These are phyloP conservation scores for Ulmus americana DNA, from an alignment of 331 rosid genomes.

Conservation along the genomic window DNA sequence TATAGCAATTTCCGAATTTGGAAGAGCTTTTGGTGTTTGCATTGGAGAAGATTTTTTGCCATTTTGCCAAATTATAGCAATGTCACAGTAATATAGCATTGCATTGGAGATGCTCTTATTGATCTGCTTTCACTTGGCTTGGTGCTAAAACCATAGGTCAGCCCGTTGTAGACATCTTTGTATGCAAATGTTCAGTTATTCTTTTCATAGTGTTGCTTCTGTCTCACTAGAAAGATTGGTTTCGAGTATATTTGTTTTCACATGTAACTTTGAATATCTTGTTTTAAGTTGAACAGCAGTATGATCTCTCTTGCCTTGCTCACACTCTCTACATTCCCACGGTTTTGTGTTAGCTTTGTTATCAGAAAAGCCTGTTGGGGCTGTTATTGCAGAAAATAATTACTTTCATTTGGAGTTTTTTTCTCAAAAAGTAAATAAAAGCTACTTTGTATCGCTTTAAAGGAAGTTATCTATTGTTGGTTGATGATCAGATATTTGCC, in stretches of 20 bases:
- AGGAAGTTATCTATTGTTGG: neutral
- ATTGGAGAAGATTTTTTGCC: too few species aligned
- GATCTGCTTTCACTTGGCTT: neutral
- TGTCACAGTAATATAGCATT: too few species aligned
- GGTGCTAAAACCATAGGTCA: neutral
- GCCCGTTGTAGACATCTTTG: too few species aligned
- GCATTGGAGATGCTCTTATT: neutral
- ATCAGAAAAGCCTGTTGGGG: too few species aligned
- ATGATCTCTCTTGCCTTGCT: neutral
- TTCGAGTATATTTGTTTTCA: neutral
- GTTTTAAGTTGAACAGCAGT: neutral
- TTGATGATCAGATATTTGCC: neutral
- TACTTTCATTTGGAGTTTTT: too few species aligned
- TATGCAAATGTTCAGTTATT: too few species aligned
- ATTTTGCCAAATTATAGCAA: neutral
- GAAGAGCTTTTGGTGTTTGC: too few species aligned
- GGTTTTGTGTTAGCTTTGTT: too few species aligned
- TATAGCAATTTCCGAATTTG: too few species aligned
- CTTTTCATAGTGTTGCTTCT: too few species aligned
- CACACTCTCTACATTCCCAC: neutral
- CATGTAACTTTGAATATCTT: neutral
- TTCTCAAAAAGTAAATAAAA: neutral
- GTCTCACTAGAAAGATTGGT: neutral
- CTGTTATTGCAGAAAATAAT: too few species aligned
- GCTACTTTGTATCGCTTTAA: neutral